Percentiles rank a stretch among this genome's conserved stretches.
Conservation (phyloP, 1,139 yeast species). For the Suhomyces kunorum region DNA sequence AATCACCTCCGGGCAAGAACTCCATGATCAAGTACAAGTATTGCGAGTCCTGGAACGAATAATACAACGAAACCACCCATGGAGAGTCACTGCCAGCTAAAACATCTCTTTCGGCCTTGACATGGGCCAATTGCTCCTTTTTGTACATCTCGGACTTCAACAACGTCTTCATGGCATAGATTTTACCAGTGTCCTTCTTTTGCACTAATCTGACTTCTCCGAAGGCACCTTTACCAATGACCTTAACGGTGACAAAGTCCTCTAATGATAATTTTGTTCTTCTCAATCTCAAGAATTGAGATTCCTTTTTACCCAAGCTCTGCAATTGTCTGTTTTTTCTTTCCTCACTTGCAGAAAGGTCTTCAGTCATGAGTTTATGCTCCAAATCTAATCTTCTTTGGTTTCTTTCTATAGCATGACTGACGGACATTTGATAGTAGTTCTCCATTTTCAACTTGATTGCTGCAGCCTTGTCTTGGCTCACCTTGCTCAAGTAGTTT, state of each 20-base stretch:
- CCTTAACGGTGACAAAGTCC: constrained; percentile 77
- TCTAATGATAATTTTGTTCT: constrained; percentile 74
- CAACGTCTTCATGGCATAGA: constrained; percentile 81
- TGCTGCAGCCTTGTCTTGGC: constrained; percentile 76
- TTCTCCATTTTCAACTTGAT: constrained; percentile 71
- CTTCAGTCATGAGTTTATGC: constrained; percentile 64
- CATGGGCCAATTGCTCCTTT: constrained; percentile 81
- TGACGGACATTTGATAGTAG: constrained; percentile 73
- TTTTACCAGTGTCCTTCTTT: constrained; percentile 78
- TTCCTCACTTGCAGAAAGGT: constrained; percentile 63
- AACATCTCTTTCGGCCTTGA: constrained; percentile 83
- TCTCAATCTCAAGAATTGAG: constrained; percentile 71
- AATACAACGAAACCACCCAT: constrained; percentile 81
- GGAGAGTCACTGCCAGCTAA: constrained; percentile 84
- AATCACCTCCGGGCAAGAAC: constrained; percentile 82
- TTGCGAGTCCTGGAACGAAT: constrained; percentile 78
- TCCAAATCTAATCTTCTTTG: constrained; percentile 76
- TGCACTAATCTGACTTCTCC: constrained; percentile 86
- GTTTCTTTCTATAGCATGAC: constrained; percentile 79
- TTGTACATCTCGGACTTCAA: constrained; percentile 81
- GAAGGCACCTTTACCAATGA: constrained; percentile 84
- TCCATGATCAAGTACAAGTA: constrained; percentile 80
- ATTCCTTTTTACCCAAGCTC: constrained; percentile 71
- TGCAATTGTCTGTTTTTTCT: constrained; percentile 72
- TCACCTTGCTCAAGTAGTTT: constrained; percentile 60